phyloP scores from a whole-genome alignment of 2,329 filamentous ascomycete genomes.

The Trichophyton mentagrophytes region DNA sequence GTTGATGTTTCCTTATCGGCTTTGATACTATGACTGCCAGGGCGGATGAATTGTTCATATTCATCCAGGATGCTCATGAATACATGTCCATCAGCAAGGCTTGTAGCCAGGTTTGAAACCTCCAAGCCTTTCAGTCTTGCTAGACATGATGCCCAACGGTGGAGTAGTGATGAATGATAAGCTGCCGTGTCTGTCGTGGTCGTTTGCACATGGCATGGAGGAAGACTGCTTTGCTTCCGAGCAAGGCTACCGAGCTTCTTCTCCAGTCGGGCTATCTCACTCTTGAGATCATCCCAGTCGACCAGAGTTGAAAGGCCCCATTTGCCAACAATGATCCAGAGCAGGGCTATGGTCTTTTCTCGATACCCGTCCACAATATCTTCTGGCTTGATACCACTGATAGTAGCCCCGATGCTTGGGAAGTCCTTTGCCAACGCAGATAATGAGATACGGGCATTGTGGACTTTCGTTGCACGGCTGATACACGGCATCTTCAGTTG shows the following conservation, averaged over 20 bases:
- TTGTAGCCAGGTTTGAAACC: slow-evolving; percentile 45
- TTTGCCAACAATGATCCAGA: slow-evolving; percentile 48
- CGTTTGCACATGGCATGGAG: slow-evolving; percentile 15
- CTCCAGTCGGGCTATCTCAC: slow-evolving; percentile 31
- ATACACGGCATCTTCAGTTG: slow-evolving; percentile 47
- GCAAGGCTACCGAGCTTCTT: background rate
- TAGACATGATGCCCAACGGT: slow-evolving; percentile 43
- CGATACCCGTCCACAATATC: slow-evolving; percentile 53
- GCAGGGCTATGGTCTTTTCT: slow-evolving; percentile 48
- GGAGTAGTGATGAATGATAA: slow-evolving; percentile 33
- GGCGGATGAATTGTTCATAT: slow-evolving; percentile 31
- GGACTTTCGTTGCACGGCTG: slow-evolving; percentile 43
- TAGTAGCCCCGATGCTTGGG: slow-evolving; percentile 29
- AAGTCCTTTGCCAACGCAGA: slow-evolving; percentile 36
- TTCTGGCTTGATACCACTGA: slow-evolving; percentile 38
- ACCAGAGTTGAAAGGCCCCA: slow-evolving; percentile 44
- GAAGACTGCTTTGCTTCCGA: slow-evolving; percentile 13
- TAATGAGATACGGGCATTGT: slow-evolving; percentile 48
- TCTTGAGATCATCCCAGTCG: slow-evolving; percentile 42
- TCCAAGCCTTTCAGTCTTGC: slow-evolving; percentile 34
- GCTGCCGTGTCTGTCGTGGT: slow-evolving; percentile 19
- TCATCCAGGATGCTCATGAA: slow-evolving; percentile 46
- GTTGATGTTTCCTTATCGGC: background rate
- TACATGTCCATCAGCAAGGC: slow-evolving; percentile 43
- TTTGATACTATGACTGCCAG: background rate